Base-by-base conservation (phyloP, 495 filamentous ascomycete genomes). In the Penicillium canariense region DNA sequence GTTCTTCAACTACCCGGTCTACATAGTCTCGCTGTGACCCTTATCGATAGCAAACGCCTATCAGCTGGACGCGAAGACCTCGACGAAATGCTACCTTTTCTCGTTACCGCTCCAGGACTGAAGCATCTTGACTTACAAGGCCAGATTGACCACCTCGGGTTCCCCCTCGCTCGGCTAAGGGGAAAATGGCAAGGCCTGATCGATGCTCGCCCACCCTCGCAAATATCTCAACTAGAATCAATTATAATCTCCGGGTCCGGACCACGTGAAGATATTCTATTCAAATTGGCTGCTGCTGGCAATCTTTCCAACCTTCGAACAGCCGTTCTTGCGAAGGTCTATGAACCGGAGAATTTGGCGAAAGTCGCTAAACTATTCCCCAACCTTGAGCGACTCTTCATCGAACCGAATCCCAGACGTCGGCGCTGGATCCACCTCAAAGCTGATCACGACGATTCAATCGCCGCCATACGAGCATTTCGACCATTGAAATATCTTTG, bases 371-470 rank as follows among this genome's bases (percentile, higher is more conserved):
- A 11, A 17, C 9, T 48, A 2, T 48, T 60, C 1, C 38, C 53
- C 2, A 44, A 53, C 5, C 50, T 63, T 26, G 50, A 59, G 34
- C 26, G 56, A 22, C 54, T 63, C 0, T 63, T 55, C 17, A 38
- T 57, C 12, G 9, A 23, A 5, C 31, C 27, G 0, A 15, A 25
- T 11, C 23, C 22, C n/a, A 1, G 5, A 6, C 8, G 22, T 0
- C 3, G 14, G 27, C 18, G 17, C 18, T 35, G 0, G 22, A n/a
- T n/a, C 5, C 12, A 48, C 27, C 0, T 35, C 10, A 36, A 8
- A 12, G 10, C 31, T 14, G 53, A 55, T 25, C 4, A 45, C 10
- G 28, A 49, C 1, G 35, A 58, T n/a, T 39, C 23, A n/a, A 43
- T 61, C 7, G 17, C 44, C 10, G 58, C 48, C 1, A 50, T 62